Percentiles rank a stretch among this genome's conserved stretches.
phyloP scores from a whole-genome alignment of 192 early-diverging fungal species.

The Dissophora ornata region DNA sequence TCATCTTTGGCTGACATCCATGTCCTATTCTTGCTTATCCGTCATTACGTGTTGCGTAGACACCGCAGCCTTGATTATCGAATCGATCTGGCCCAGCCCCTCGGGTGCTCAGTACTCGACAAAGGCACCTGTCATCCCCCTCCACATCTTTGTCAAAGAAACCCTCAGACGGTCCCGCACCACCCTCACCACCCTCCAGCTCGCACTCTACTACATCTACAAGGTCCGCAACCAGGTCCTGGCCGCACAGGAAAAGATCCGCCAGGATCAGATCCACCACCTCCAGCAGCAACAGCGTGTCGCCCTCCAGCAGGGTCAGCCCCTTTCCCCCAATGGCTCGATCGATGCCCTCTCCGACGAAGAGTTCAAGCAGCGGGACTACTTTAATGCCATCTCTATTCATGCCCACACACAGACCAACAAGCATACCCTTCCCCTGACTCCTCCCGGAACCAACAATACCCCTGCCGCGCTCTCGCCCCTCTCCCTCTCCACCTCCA shows the following conservation, averaged over 20 bases:
- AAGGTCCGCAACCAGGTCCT: constrained; percentile 63
- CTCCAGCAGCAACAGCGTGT: constrained; percentile 34
- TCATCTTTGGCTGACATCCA: not conserved
- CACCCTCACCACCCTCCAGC: constrained; percentile 78
- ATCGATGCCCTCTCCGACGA: constrained; percentile 25
- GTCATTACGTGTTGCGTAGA: constrained; percentile 54
- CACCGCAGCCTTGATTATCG: constrained; percentile 74
- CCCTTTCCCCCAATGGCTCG: constrained; percentile 35
- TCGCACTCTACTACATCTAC: constrained; percentile 76
- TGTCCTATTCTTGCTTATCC: not conserved
- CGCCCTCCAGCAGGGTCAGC: constrained; percentile 20
- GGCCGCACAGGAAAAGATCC: constrained; percentile 52
- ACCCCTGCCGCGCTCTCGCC: constrained; percentile 42
- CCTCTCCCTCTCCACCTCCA: constrained; percentile 29
- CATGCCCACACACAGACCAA: constrained; percentile 10
- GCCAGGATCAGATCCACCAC: constrained; percentile 40
- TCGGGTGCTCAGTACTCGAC: constrained; percentile 44
- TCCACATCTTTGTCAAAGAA: constrained; percentile 72
- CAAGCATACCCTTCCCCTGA: constrained; percentile 47
- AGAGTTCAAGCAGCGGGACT: constrained; percentile 35
- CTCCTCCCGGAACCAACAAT: constrained; percentile 52
- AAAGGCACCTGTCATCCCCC: constrained; percentile 60
- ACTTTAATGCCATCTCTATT: constrained; percentile 40
- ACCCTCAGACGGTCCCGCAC: constrained; percentile 74
- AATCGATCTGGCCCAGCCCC: constrained; percentile 64